A percentile compares a stretch with the other conserved stretches of the same genome.
These are phyloP conservation scores for Schizochytrium sp. DNA, from an alignment of 108 stramenopile genomes.

Conservation along the genomic window DNA sequence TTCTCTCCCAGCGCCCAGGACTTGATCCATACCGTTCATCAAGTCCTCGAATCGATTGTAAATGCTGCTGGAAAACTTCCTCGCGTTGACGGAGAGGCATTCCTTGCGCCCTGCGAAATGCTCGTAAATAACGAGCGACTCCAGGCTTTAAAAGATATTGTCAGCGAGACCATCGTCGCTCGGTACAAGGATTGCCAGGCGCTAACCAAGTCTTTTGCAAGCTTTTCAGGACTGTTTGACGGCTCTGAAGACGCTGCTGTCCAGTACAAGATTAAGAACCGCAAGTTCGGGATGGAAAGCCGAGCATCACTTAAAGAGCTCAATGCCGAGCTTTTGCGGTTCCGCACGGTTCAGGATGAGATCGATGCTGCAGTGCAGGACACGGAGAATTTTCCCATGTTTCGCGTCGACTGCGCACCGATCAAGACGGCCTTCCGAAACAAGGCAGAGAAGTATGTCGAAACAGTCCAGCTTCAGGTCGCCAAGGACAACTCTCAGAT, in stretches of 20 bases:
- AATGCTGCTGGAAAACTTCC: neutral
- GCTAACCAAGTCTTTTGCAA: neutral
- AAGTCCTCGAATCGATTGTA: neutral
- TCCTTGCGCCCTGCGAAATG: constrained; percentile 11
- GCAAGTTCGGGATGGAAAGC: neutral
- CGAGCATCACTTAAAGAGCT: neutral
- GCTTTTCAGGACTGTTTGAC: neutral
- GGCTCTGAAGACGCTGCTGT: neutral
- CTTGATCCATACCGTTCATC: neutral
- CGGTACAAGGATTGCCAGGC: neutral
- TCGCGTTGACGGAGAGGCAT: neutral
- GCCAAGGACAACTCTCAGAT: neutral
- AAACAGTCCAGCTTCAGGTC: neutral
- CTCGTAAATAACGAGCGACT: neutral
- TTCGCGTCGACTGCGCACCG: constrained; percentile 14
- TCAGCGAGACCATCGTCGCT: neutral
- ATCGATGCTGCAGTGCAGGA: neutral
- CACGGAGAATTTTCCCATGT: neutral
- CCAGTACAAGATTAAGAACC: neutral
- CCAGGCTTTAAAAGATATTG: neutral
- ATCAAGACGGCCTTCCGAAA: constrained; percentile 3
- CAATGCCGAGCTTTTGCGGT: neutral
- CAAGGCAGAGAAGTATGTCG: neutral
- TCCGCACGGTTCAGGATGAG: neutral
- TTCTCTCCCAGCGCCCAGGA: neutral